These are phyloP conservation scores for Lipomyces mesembrius DNA, from an alignment of 805 yeast genomes.

Conservation along the genomic window DNA sequence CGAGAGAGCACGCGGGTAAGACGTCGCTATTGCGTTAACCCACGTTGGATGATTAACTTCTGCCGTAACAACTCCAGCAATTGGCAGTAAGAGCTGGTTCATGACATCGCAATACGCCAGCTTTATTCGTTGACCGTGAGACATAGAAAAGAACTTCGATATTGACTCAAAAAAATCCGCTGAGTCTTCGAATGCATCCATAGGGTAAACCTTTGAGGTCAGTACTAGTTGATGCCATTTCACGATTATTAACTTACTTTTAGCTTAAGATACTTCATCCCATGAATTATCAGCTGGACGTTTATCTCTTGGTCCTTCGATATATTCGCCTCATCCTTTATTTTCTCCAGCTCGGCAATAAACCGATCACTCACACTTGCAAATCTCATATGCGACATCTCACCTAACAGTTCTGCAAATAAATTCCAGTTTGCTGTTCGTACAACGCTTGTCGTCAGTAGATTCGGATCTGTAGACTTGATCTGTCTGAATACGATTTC, in stretches of 20 bases:
- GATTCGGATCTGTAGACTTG: constrained; percentile 79
- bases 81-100: constrained; percentile 71
- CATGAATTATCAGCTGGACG: constrained; percentile 77
- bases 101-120: constrained; percentile 86
- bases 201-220: constrained; percentile 63
- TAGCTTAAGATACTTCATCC: constrained; percentile 83
- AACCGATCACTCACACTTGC: constrained; percentile 90
- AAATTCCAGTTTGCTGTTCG: constrained; percentile 93
- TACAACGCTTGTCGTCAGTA: constrained; percentile 68
- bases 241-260: constrained; percentile 43
- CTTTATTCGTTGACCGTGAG: constrained; percentile 67
- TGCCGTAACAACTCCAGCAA: constrained; percentile 86
- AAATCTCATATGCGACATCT: constrained; percentile 84
- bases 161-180: constrained; percentile 87
- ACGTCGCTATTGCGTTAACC: constrained; percentile 75
- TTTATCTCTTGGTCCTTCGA: constrained; percentile 61
- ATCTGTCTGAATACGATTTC: constrained; percentile 92
- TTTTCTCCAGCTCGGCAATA: constrained; percentile 86
- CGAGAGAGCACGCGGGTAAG: constrained; percentile 57
- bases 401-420: constrained; percentile 85
- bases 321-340: constrained; percentile 40
- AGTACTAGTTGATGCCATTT: background rate
- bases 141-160: constrained; percentile 75
- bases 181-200: constrained; percentile 88
- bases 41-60: constrained; percentile 96